Conservation (phyloP, 345 rosid species). For the Barbarea vulgaris region DNA sequence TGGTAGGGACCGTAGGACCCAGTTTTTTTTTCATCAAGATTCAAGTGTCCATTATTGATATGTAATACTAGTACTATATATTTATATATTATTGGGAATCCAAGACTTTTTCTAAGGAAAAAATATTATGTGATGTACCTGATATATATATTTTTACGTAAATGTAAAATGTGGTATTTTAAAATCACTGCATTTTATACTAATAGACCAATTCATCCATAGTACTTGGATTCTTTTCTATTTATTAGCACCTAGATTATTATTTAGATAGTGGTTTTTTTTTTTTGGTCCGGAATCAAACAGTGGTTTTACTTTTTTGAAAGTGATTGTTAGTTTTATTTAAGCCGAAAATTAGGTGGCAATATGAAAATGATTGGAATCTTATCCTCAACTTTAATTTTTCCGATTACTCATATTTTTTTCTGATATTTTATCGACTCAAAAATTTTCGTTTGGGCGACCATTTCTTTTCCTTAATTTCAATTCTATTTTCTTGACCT, state of each 20-base stretch:
- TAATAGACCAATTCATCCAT: slow-evolving; percentile 33
- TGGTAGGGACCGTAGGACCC: slow-evolving; percentile 31
- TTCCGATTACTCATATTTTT: background rate
- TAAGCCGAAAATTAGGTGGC: slow-evolving; percentile 36
- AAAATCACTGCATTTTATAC: slow-evolving; percentile 5
- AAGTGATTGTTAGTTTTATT: slow-evolving; percentile 28
- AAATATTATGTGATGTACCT: slow-evolving; percentile 16
- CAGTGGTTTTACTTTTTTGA: slow-evolving; percentile 39
- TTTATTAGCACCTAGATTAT: slow-evolving; percentile 27
- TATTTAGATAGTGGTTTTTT: slow-evolving; percentile 6
- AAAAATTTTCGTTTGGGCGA: background rate
- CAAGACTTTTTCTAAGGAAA: slow-evolving; percentile 28
- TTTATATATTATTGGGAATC: slow-evolving; percentile 12
- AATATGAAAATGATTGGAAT: slow-evolving; percentile 28
- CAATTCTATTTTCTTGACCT: background rate
- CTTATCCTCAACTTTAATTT: slow-evolving; percentile 28
- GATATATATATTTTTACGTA: background rate
- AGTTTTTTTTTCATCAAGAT: slow-evolving; percentile 24
- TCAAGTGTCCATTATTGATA: slow-evolving; percentile 34
- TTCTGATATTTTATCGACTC: background rate
- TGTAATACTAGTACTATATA: slow-evolving; percentile 1
- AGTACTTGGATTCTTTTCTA: slow-evolving; percentile 2
- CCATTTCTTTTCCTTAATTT: slow-evolving; percentile 26
- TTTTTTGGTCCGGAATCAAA: slow-evolving; percentile 2
- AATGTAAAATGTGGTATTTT: background rate